Evolutionary conservation across 306 rosid genomes (phyloP).

Genomic region (Cicer cuneatum): DNA sequence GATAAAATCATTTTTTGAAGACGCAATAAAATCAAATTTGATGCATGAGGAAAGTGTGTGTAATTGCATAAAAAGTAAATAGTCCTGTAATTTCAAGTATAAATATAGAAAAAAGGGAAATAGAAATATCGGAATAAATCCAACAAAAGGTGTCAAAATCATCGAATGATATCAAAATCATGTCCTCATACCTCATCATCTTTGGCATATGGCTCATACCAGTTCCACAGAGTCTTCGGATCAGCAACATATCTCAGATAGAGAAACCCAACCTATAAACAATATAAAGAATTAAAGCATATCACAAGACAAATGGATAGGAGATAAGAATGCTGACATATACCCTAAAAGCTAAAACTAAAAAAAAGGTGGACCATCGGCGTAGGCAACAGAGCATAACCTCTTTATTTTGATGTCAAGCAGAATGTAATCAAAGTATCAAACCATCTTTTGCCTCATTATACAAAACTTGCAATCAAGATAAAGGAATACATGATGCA

Average conservation of each 20-base stretch:
- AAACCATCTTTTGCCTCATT: conserved; percentile 21
- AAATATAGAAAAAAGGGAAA: conserved; percentile 2
- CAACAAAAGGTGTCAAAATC: too few relatives aligned
- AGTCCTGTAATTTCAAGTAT: conserved; percentile 1
- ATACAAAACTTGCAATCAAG: conserved; percentile 11
- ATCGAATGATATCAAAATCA: conserved; percentile 18
- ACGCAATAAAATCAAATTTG: conserved; percentile 7
- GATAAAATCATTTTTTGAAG: neutral
- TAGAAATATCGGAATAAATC: neutral
- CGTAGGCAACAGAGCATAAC: conserved; percentile 21
- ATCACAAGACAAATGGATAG: conserved; percentile 13
- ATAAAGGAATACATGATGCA: conserved; percentile 30
- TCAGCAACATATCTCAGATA: conserved; percentile 94
- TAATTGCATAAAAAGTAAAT: conserved; percentile 21
- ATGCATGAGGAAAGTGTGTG: neutral
- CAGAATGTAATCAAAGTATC: conserved; percentile 27
- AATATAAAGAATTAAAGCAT: conserved; percentile 37
- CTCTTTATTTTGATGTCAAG: conserved; percentile 31
- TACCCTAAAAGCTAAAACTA: neutral
- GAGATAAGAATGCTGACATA: conserved; percentile 8
- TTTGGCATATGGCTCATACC: conserved; percentile 89
- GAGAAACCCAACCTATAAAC: conserved; percentile 87
- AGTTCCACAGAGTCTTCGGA: conserved; percentile 89
- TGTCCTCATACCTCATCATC: conserved; percentile 80
- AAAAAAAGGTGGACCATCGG: neutral